Percentiles rank a stretch among this genome's conserved stretches.
Conservation (phyloP, 2,329 filamentous ascomycete genomes). For the Sporothrix brunneoviolacea region DNA sequence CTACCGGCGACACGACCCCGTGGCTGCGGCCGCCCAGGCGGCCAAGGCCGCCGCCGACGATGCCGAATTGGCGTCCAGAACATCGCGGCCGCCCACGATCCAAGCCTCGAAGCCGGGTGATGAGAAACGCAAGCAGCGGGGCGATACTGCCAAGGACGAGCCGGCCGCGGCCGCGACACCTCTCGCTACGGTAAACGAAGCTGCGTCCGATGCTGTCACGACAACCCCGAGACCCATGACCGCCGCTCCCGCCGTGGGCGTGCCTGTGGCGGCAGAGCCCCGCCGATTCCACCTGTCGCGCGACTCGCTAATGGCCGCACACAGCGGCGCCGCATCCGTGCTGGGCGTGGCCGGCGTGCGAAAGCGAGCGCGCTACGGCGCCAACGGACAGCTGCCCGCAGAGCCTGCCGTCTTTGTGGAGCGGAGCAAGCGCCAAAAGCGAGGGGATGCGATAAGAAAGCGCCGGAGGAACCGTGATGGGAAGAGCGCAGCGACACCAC, state of each 20-base stretch:
- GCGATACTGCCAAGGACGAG: not conserved
- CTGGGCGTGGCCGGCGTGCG: slow-evolving; percentile 22
- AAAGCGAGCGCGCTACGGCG: slow-evolving; percentile 34
- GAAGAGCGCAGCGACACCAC: not conserved
- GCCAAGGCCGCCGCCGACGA: slow-evolving; percentile 9
- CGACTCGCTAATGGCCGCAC: slow-evolving; percentile 12
- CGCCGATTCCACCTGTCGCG: slow-evolving; percentile 50
- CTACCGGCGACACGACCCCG: slow-evolving; percentile 45
- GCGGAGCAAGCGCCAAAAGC: slow-evolving; percentile 31
- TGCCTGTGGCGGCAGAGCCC: slow-evolving; percentile 28
- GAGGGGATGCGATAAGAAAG: not conserved
- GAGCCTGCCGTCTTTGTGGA: slow-evolving; percentile 46
- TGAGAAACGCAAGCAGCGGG: slow-evolving; percentile 21
- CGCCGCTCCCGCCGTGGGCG: not conserved
- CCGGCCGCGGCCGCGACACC: not conserved
- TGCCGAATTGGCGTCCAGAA: slow-evolving; percentile 21
- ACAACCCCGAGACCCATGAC: no score
- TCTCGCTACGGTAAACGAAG: not conserved
- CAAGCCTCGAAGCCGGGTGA: slow-evolving; percentile 39
- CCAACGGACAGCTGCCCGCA: slow-evolving; percentile 7
- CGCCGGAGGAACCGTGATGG: not conserved
- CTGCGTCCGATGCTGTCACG: not conserved
- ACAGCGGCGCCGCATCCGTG: slow-evolving; percentile 26
- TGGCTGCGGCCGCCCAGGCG: slow-evolving; percentile 13
- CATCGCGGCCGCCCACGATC: slow-evolving; percentile 28